These are phyloP conservation scores for Gossypium thurberi DNA, from an alignment of 345 rosid species.

Conservation along the genomic window DNA sequence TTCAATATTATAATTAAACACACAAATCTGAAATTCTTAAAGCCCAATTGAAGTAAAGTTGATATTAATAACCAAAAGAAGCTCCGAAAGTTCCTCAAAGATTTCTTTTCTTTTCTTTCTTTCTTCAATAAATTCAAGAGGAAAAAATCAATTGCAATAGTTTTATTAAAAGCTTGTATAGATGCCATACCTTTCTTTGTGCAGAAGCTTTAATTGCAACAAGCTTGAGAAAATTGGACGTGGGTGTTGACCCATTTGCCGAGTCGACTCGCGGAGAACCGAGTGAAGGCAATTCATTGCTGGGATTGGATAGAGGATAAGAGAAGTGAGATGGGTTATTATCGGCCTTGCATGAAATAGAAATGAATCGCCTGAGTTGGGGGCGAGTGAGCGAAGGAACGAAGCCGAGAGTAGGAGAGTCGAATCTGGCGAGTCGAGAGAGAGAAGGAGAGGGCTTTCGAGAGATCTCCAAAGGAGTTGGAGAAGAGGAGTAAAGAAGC, in stretches of 20 bases:
- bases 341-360: conserved; percentile 32
- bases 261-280: conserved; percentile 24
- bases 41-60: neutral
- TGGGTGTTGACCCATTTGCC: conserved; percentile 26
- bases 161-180: neutral
- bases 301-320: conserved; percentile 11
- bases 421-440: conserved; percentile 35
- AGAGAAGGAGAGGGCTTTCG: conserved; percentile 30
- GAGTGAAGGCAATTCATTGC: conserved; percentile 13
- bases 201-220: conserved; percentile 25
- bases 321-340: conserved; percentile 20
- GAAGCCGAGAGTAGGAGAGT: conserved; percentile 29
- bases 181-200: conserved; percentile 45
- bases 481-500: conserved; percentile 70
- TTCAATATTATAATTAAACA: neutral
- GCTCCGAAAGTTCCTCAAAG: neutral
- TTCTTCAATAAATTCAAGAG: neutral
- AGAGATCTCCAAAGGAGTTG: conserved; percentile 33
- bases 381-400: conserved; percentile 17
- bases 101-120: neutral
- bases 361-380: conserved; percentile 37
- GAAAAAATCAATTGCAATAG: neutral
- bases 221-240: conserved; percentile 26
- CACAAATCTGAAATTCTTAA: neutral
- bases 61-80: neutral